These are phyloP conservation scores for Firmiana major DNA, from an alignment of 345 rosid species.

Conservation along the genomic window DNA sequence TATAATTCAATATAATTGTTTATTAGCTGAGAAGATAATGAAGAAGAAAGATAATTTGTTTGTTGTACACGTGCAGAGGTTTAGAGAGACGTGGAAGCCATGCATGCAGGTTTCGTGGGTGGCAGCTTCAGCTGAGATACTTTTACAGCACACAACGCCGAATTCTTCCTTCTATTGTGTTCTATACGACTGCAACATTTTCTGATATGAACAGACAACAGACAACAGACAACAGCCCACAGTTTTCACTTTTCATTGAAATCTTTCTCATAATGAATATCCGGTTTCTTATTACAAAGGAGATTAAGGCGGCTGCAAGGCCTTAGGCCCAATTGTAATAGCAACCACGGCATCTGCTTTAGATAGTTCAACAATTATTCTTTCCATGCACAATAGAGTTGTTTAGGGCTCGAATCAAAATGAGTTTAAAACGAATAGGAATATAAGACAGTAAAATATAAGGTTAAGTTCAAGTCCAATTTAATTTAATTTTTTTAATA, in stretches of 20 bases:
- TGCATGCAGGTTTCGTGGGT: constrained; percentile 17
- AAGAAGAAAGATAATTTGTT: not conserved
- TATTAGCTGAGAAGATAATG: not conserved
- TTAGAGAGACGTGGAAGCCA: constrained; percentile 27
- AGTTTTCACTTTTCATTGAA: not conserved
- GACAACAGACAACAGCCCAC: not conserved
- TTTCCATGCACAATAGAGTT: no score
- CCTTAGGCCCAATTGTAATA: no score
- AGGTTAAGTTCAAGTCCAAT: no score
- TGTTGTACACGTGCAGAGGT: constrained; percentile 16
- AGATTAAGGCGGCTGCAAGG: not conserved
- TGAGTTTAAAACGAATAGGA: no score
- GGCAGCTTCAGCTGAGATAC: not conserved
- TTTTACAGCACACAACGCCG: not conserved
- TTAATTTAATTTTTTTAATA: no score
- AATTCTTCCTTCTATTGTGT: not conserved
- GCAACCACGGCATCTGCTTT: not conserved
- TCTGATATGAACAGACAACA: not conserved
- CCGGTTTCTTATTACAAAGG: no score
- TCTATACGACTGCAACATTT: not conserved
- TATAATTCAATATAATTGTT: not conserved
- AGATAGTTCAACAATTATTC: not conserved
- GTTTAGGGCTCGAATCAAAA: no score
- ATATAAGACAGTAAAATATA: no score
- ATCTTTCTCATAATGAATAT: not conserved